Conservation (phyloP, 352 stramenopile species). For the Pythium folliculosum region DNA sequence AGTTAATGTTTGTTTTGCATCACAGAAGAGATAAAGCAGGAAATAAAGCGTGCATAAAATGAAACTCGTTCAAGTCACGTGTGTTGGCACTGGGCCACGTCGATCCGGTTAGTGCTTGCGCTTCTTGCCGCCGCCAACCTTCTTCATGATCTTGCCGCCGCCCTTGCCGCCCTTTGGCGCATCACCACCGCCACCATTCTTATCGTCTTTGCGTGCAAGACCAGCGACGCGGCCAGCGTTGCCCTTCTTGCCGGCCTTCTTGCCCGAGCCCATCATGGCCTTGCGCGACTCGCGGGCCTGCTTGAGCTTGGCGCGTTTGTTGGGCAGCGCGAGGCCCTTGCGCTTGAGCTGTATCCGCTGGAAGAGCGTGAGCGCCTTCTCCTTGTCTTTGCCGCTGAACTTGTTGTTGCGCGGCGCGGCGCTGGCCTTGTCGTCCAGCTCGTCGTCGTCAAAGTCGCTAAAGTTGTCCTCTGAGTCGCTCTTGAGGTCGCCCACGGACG, state of each 20-base stretch:
- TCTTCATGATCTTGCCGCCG: conserved; percentile 18
- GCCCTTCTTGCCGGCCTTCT: conserved; percentile 51
- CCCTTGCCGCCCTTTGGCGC: conserved; percentile 3
- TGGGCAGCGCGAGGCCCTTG: conserved; percentile 74
- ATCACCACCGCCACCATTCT: conserved; percentile 15
- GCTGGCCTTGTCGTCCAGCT: conserved; percentile 35
- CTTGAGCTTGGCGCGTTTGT: conserved; percentile 86
- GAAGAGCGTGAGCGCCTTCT: conserved; percentile 81
- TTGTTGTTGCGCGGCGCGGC: conserved; percentile 18
- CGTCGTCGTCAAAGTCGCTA: conserved; percentile 51
- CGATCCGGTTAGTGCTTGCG: conserved; percentile 21
- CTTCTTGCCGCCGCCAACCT: conserved; percentile 22
- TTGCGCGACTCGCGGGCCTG: conserved; percentile 70
- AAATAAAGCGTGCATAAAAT: conserved; percentile 12
- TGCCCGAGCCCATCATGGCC: conserved; percentile 51
- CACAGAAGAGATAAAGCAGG: not conserved
- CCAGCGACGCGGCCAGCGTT: conserved; percentile 28
- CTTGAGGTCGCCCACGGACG: conserved; percentile 72
- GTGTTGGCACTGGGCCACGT: no score
- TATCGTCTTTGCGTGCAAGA: conserved; percentile 20
- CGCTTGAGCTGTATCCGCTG: conserved; percentile 89
- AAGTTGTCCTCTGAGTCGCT: conserved; percentile 75
- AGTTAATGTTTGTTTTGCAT: conserved; percentile 10
- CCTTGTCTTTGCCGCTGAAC: conserved; percentile 32
- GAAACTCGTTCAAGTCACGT: not conserved